These are phyloP conservation scores for Rhodotorula sp. DNA, from an alignment of 1,284 basidiomycete genomes.

Conservation along the genomic window DNA sequence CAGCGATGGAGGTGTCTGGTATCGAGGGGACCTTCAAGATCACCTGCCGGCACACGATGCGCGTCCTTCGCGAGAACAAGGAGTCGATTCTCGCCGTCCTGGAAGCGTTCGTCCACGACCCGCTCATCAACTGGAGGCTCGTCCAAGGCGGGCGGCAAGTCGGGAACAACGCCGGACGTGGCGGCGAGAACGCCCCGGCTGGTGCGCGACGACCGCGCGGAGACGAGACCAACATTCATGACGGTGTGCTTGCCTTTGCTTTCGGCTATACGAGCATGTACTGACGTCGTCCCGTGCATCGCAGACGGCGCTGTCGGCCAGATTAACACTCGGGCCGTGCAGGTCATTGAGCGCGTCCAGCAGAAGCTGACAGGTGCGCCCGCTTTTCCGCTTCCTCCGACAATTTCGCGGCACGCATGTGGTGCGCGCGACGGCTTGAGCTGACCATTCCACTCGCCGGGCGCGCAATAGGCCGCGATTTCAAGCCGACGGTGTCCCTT, in stretches of 20 bases:
- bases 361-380: constrained; percentile 80
- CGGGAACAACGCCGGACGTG: constrained; percentile 41
- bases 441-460: background rate
- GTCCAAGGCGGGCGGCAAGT: constrained; percentile 46
- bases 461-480: constrained; percentile 67
- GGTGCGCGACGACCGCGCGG: constrained; percentile 40
- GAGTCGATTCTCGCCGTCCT: constrained; percentile 97
- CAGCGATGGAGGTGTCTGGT: constrained; percentile 99
- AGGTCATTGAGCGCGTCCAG: constrained; percentile 88
- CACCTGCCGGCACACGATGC: constrained; percentile 97
- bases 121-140: constrained; percentile 59
- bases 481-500: constrained; percentile 74
- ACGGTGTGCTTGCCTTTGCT: constrained; percentile 21
- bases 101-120: constrained; percentile 71
- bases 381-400: background rate
- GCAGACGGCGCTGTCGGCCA: constrained; percentile 66
- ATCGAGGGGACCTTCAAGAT: constrained; percentile 92
- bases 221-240: constrained; percentile 44
- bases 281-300: background rate
- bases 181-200: constrained; percentile 48
- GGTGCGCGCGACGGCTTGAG: too few relatives aligned
- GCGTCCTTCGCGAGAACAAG: constrained; percentile 91
- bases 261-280: background rate
- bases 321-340: constrained; percentile 81
- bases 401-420: too few relatives aligned